A percentile compares a stretch with the other conserved stretches of the same genome.
These are phyloP conservation scores for Liriodendron chinense DNA, from an alignment of 164 flowering plant species.

Conservation along the genomic window DNA sequence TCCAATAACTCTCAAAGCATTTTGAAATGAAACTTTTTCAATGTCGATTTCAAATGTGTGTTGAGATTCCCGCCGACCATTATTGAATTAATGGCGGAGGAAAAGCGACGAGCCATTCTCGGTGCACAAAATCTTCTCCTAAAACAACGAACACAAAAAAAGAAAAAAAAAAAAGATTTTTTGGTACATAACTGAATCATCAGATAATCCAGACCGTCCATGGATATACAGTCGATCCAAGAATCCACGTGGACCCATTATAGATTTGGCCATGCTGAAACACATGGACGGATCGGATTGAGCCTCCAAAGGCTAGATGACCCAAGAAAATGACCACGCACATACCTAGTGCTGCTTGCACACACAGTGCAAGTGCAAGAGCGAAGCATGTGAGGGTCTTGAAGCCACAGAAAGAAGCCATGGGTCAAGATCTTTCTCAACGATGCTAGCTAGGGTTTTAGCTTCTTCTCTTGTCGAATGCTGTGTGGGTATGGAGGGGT, in stretches of 20 bases:
- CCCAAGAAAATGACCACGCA: neutral
- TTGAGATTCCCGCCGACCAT: neutral
- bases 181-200: no score
- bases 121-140: no score
- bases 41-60: neutral
- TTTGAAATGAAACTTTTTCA: no score
- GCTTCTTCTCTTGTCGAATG: neutral
- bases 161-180: no score
- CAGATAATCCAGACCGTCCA: no score
- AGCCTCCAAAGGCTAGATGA: neutral
- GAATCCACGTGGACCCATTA: neutral
- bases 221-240: neutral
- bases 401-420: constrained; percentile 5
- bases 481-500: neutral
- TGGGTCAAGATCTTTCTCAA: neutral
- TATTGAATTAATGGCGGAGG: neutral
- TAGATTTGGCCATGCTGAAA: neutral
- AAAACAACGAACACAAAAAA: no score
- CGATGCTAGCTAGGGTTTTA: neutral
- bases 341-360: neutral
- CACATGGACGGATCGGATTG: neutral
- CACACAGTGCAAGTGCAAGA: neutral
- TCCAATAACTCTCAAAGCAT: neutral
- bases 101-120: no score
- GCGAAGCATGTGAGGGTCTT: neutral